phyloP scores from a whole-genome alignment of 306 rosid species.

The Prunus persica region DNA sequence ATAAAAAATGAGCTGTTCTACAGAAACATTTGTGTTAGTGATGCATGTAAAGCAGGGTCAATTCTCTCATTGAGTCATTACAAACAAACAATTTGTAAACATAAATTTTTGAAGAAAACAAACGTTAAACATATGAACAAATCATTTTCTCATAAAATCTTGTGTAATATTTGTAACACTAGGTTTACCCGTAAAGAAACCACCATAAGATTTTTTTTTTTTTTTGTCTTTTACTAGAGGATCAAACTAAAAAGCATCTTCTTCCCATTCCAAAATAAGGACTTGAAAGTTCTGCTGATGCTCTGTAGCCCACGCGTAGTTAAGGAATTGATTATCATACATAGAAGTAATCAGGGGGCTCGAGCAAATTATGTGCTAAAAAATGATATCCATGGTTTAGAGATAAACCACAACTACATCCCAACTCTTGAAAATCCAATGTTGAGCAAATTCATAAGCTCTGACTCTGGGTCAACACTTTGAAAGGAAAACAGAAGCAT shows the following conservation, averaged over 20 bases:
- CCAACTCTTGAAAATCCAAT: not conserved
- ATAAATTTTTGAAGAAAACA: not conserved
- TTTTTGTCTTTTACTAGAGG: not conserved
- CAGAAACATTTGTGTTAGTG: not conserved
- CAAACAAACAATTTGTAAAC: not conserved
- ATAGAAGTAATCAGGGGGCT: not conserved
- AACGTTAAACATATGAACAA: too few species aligned
- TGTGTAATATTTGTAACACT: not conserved
- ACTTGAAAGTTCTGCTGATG: not conserved
- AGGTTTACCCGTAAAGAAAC: not conserved
- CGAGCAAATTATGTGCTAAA: not conserved
- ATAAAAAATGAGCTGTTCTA: not conserved
- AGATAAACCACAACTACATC: not conserved
- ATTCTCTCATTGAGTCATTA: not conserved
- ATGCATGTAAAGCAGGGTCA: not conserved
- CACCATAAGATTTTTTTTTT: not conserved
- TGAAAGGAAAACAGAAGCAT: not conserved
- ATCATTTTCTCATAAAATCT: not conserved
- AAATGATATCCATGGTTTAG: not conserved
- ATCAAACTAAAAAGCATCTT: not conserved
- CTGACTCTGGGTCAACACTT: not conserved
- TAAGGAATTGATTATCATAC: not conserved
- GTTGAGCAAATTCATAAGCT: not conserved
- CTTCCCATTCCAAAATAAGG: not conserved
- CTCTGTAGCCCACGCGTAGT: not conserved